Percentiles rank a stretch among this genome's conserved stretches.
phyloP scores from a whole-genome alignment of 148 eudicot species.

The Euryodendron excelsum region DNA sequence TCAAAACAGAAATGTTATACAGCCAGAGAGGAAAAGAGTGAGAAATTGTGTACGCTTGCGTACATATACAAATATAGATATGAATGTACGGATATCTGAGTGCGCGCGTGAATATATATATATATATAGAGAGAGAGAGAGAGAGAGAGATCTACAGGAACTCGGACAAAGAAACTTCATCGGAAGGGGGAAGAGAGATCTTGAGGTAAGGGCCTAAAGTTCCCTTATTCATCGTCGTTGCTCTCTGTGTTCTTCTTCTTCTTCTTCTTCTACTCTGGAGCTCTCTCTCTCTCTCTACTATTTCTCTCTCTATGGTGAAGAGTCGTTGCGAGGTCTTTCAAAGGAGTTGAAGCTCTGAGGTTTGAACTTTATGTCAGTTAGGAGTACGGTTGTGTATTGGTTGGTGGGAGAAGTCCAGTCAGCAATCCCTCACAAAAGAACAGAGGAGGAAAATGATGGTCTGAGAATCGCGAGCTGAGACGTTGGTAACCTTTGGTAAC shows the following conservation, averaged over 20 bases:
- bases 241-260: neutral
- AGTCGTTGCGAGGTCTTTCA: no score
- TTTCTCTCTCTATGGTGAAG: neutral
- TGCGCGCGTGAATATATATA: neutral
- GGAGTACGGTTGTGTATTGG: no score
- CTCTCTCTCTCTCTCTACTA: neutral
- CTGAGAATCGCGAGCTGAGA: no score
- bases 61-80: neutral
- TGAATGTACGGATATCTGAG: neutral
- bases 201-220: conserved; percentile 49
- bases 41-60: no score
- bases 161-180: conserved; percentile 58
- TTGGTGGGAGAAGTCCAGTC: no score
- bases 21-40: neutral
- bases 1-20: neutral
- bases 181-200: conserved; percentile 72
- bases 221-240: conserved; percentile 43
- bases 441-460: no score
- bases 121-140: neutral
- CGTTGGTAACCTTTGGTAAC: no score
- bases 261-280: neutral
- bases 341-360: no score
- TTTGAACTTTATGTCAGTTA: no score
- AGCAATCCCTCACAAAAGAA: no score
- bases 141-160: conserved; percentile 53